Conservation (phyloP, 1,284 basidiomycete genomes). For the Butyriboletus appendiculatus region DNA sequence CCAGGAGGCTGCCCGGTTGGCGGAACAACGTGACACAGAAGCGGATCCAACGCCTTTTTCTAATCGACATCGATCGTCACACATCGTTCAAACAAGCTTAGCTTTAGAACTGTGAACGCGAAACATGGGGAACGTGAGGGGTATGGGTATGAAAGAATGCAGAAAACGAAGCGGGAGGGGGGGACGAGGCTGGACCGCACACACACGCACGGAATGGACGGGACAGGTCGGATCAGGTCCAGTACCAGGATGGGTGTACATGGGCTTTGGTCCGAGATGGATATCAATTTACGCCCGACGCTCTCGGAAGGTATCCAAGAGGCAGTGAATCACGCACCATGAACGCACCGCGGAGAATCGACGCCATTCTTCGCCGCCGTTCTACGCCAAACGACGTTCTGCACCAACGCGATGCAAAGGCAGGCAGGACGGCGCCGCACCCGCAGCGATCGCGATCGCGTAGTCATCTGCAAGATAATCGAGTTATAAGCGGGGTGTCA, state of each 20-base stretch:
- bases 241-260: background rate
- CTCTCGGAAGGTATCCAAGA: constrained; percentile 4
- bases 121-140: background rate
- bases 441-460: constrained; percentile 10
- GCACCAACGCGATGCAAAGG: background rate
- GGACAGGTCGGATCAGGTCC: constrained; percentile 24
- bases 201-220: constrained; percentile 15
- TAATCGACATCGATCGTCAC: constrained; percentile 7
- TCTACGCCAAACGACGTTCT: no score
- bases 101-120: background rate
- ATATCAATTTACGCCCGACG: constrained; percentile 20
- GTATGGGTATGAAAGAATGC: background rate
- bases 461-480: background rate
- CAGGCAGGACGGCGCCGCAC: background rate
- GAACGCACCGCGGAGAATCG: constrained; percentile 6
- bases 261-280: constrained; percentile 8
- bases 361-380: background rate
- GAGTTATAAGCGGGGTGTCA: background rate
- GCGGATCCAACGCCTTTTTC: constrained; percentile 7
- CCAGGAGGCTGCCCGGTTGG: constrained; percentile 12
- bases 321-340: constrained; percentile 9
- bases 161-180: background rate
- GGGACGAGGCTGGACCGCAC: background rate
- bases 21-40: constrained; percentile 22
- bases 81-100: background rate